phyloP scores from a whole-genome alignment of 2,329 filamentous ascomycete genomes.

The Trichoderma sp. region DNA sequence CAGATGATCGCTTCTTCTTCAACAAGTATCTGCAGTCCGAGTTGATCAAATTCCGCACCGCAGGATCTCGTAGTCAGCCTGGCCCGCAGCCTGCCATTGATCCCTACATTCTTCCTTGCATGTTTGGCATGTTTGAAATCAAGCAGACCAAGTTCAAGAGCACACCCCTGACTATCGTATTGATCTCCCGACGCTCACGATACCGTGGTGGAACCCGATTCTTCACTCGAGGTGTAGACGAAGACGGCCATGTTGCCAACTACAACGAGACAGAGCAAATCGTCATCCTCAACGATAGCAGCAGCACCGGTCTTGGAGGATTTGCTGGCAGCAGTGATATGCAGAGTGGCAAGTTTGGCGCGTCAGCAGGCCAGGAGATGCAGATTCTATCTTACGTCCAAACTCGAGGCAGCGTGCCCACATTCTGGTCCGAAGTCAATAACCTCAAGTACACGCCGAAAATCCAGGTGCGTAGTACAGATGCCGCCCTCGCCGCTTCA shows the following conservation, averaged over 20 bases:
- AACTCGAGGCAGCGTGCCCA: conserved; percentile 91
- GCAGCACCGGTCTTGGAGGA: conserved; percentile 69
- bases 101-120: conserved; percentile 90
- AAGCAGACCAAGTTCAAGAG: conserved; percentile 81
- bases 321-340: conserved; percentile 75
- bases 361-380: conserved; percentile 64
- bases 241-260: conserved; percentile 92
- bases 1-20: conserved; percentile 99
- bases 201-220: conserved; percentile 89
- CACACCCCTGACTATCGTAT: conserved; percentile 76
- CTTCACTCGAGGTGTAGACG: conserved; percentile 91
- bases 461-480: conserved; percentile 81
- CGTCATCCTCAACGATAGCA: conserved; percentile 80
- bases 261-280: conserved; percentile 98
- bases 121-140: conserved; percentile 95
- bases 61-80: conserved; percentile 59
- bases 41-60: conserved; percentile 80
- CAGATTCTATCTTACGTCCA: conserved; percentile 95
- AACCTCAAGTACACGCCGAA: conserved; percentile 88
- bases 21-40: conserved; percentile 91
- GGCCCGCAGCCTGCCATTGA: conserved; percentile 75
- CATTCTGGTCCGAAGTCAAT: conserved; percentile 96
- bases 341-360: conserved; percentile 67
- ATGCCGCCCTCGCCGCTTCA: conserved; percentile 75
- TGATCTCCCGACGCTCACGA: conserved; percentile 86